These are phyloP conservation scores for Diaporthe vexans DNA, from an alignment of 2,329 filamentous ascomycete species.

Conservation along the genomic window DNA sequence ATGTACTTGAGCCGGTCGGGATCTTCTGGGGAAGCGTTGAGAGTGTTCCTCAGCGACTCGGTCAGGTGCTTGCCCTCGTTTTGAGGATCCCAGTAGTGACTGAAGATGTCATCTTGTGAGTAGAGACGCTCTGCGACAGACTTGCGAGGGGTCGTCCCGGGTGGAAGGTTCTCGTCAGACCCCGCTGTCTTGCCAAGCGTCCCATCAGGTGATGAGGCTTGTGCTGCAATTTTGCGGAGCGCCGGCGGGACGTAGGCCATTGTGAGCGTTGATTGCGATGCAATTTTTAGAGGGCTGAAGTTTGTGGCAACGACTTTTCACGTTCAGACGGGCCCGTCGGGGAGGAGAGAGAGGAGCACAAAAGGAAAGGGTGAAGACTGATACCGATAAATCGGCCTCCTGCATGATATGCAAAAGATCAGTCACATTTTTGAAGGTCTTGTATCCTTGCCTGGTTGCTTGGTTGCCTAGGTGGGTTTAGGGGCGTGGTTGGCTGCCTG, in stretches of 20 bases:
- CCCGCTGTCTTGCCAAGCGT: background rate
- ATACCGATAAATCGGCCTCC: background rate
- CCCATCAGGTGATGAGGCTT: background rate
- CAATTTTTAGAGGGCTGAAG: background rate
- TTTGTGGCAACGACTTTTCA: background rate
- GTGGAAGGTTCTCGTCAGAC: slow-evolving; percentile 1
- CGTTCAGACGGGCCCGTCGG: background rate
- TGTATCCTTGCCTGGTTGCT: background rate
- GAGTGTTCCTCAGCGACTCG: background rate
- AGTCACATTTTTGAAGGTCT: background rate
- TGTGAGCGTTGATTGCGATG: background rate
- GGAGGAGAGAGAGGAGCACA: background rate
- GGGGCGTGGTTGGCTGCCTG: background rate
- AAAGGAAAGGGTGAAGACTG: background rate
- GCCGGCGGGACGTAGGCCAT: slow-evolving; percentile 17
- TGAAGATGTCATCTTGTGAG: background rate
- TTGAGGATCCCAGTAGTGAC: background rate
- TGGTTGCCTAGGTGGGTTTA: background rate
- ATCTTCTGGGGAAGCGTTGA: background rate
- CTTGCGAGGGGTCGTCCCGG: background rate
- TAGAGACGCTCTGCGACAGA: background rate
- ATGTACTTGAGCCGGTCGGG: background rate
- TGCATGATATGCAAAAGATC: background rate
- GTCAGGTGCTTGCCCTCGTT: too few species aligned
- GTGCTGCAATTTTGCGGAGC: background rate